Conservation (phyloP, 75 land plant genomes). For the Chamaecyparis obtusa region DNA sequence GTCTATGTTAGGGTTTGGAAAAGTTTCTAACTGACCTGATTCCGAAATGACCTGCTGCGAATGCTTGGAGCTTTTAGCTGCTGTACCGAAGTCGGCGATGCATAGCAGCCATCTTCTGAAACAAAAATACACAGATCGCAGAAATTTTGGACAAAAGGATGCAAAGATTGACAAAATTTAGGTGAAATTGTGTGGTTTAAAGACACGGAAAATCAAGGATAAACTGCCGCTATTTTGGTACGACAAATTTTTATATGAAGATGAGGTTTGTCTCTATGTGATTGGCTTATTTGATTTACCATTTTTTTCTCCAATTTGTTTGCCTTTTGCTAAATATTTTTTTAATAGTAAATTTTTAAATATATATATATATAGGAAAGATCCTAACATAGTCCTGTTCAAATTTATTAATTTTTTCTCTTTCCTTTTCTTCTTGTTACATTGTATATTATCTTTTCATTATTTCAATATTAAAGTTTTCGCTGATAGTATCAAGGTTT, state of each 20-base stretch:
- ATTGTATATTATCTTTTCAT: too few relatives aligned
- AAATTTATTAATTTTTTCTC: too few relatives aligned
- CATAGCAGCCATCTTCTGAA: not conserved
- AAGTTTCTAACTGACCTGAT: not conserved
- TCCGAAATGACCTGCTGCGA: not conserved
- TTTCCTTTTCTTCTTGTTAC: too few relatives aligned
- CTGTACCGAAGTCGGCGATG: not conserved
- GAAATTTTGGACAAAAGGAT: not conserved
- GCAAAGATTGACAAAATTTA: not conserved
- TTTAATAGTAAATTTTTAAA: too few relatives aligned
- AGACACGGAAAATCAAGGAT: not conserved
- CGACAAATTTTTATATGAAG: not conserved
- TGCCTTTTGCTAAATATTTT: too few relatives aligned
- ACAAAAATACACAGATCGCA: not conserved
- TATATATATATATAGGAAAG: too few relatives aligned
- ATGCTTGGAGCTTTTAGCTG: not conserved
- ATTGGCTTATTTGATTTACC: too few relatives aligned
- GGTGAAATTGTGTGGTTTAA: not conserved
- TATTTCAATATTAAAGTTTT: too few relatives aligned
- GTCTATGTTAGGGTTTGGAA: not conserved
- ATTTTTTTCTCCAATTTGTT: too few relatives aligned
- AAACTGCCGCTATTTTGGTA: not conserved
- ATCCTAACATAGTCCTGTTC: too few relatives aligned
- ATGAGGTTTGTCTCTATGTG: constrained; percentile 7
- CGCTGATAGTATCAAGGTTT: too few relatives aligned